phyloP scores from a whole-genome alignment of 2,329 filamentous ascomycete genomes.

The Colletotrichum sojae region DNA sequence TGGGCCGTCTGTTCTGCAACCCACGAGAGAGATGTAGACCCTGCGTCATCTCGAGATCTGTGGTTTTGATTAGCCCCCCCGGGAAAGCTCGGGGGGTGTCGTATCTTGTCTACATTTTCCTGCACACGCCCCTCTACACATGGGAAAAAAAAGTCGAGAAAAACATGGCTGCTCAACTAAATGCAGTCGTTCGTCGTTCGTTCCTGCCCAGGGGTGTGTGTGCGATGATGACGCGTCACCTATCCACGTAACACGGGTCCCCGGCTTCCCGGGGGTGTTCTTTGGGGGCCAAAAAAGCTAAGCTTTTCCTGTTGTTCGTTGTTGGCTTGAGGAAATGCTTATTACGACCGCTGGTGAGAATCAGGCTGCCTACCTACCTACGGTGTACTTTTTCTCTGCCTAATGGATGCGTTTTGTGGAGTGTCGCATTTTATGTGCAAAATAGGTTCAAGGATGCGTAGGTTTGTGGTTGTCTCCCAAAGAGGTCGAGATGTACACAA shows the following conservation, averaged over 20 bases:
- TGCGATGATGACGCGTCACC: constrained; percentile 24
- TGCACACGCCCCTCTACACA: constrained; percentile 5
- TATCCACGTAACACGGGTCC: constrained; percentile 31
- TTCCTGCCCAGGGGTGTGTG: background rate
- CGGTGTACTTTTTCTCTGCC: no score
- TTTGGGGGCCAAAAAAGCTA: constrained; percentile 33
- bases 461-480: no score
- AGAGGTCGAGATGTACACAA: background rate
- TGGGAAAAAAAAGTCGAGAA: background rate
- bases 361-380: constrained; percentile 25
- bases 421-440: background rate
- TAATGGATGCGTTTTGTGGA: background rate
- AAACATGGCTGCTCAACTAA: constrained; percentile 1
- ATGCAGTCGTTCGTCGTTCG: no score
- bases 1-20: background rate
- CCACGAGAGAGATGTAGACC: background rate
- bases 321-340: constrained; percentile 30
- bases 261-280: constrained; percentile 7
- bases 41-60: background rate
- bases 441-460: background rate
- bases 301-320: constrained; percentile 15
- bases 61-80: background rate
- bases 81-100: background rate
- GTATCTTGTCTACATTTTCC: no score
- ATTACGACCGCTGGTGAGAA: constrained; percentile 30